These are phyloP conservation scores for Aspergillus awamori DNA, from an alignment of 2,329 filamentous ascomycete species.

Conservation along the genomic window DNA sequence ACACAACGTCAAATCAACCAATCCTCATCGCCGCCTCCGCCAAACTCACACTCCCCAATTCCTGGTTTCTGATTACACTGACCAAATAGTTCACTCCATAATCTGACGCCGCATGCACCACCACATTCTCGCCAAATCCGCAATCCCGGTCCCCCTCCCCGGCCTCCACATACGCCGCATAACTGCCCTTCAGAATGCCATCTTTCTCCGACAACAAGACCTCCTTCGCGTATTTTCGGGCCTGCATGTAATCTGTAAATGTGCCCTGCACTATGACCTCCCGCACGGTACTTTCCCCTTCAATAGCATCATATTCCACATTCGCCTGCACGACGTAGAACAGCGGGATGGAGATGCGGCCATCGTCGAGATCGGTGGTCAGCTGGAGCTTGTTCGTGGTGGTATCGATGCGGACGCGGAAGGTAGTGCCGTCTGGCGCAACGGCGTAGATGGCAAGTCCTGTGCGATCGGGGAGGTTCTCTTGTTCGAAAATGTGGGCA, in stretches of 20 bases:
- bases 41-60: slow-evolving; percentile 30
- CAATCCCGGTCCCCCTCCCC: slow-evolving; percentile 29
- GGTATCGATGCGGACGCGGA: slow-evolving; percentile 30
- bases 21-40: slow-evolving; percentile 26
- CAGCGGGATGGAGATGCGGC: slow-evolving; percentile 27
- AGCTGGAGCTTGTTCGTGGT: slow-evolving; percentile 24
- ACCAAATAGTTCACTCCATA: slow-evolving; percentile 33
- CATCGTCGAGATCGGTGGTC: slow-evolving; percentile 21
- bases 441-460: slow-evolving; percentile 30
- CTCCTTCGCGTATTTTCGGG: slow-evolving; percentile 25
- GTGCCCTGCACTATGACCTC: slow-evolving; percentile 29
- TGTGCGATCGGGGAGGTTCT: not conserved
- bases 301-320: slow-evolving; percentile 26
- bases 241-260: slow-evolving; percentile 28
- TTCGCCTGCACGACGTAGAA: slow-evolving; percentile 33
- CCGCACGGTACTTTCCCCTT: slow-evolving; percentile 14
- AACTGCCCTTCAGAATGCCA: slow-evolving; percentile 28
- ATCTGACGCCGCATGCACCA: slow-evolving; percentile 31
- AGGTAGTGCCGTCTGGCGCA: slow-evolving; percentile 28
- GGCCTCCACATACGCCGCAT: slow-evolving; percentile 31
- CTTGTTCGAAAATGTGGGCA: slow-evolving; percentile 18
- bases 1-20: not conserved
- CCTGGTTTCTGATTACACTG: slow-evolving; percentile 31
- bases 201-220: slow-evolving; percentile 25
- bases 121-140: slow-evolving; percentile 36